phyloP scores from a whole-genome alignment of 2,329 filamentous ascomycete genomes.

The Ilyonectria destructans region DNA sequence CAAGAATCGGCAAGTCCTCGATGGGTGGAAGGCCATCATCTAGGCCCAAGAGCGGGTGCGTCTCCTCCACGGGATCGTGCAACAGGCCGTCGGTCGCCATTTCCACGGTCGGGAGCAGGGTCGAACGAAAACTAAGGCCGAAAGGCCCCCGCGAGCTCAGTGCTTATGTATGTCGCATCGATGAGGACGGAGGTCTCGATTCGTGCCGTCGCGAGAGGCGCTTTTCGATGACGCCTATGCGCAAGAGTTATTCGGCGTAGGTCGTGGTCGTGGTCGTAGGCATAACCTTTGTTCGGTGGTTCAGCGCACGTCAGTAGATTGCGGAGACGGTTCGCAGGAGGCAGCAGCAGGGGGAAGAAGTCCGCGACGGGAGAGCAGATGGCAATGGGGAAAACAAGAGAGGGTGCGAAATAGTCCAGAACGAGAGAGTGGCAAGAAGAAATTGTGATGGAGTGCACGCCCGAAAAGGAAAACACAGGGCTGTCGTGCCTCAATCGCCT shows the following conservation, averaged over 20 bases:
- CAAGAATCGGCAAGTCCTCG: constrained; percentile 56
- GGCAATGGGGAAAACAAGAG: constrained; percentile 5
- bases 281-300: constrained; percentile 29
- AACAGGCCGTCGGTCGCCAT: constrained; percentile 42
- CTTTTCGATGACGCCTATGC: constrained; percentile 15
- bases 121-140: constrained; percentile 43
- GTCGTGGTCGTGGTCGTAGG: constrained; percentile 32
- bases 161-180: constrained; percentile 44
- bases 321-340: constrained; percentile 8
- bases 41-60: constrained; percentile 51
- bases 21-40: constrained; percentile 54
- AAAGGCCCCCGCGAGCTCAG: constrained; percentile 46
- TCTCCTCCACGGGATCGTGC: constrained; percentile 38
- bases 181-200: constrained; percentile 26
- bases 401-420: background rate
- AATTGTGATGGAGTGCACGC: constrained; percentile 2
- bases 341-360: background rate
- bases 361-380: background rate
- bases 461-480: constrained; percentile 1
- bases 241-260: constrained; percentile 9
- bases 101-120: constrained; percentile 38
- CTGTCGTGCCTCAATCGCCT: constrained; percentile 13
- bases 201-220: background rate
- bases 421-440: background rate
- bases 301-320: constrained; percentile 29